A percentile compares a stretch with the other conserved stretches of the same genome.
phyloP scores from a whole-genome alignment of 2,329 filamentous ascomycete genomes.

The Botrytis elliptica region DNA sequence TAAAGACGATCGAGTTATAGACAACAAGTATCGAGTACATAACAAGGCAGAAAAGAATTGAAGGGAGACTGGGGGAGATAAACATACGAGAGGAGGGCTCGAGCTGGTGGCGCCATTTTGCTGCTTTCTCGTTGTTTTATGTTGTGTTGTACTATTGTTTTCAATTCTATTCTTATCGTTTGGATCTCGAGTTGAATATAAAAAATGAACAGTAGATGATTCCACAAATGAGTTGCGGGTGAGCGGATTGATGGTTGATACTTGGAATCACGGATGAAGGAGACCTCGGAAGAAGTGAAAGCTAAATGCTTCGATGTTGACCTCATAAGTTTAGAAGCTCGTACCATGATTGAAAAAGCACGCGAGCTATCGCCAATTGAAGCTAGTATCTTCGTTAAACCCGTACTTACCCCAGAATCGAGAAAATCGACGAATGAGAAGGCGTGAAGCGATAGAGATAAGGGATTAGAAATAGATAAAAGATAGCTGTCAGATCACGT shows the following conservation, averaged over 20 bases:
- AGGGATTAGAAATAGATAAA: background rate
- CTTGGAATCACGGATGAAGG: background rate
- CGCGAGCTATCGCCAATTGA: conserved; percentile 9
- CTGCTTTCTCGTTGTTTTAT: background rate
- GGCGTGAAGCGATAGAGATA: background rate
- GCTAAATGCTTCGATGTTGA: background rate
- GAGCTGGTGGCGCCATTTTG: conserved; percentile 19
- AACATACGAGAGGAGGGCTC: conserved; percentile 21
- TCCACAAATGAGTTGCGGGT: background rate
- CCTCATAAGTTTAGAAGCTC: background rate
- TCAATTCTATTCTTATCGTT: background rate
- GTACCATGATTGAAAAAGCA: conserved; percentile 9
- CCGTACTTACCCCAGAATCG: background rate
- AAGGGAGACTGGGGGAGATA: background rate
- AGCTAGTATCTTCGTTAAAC: background rate
- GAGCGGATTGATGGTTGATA: background rate
- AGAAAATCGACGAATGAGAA: background rate
- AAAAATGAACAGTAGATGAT: too few species aligned
- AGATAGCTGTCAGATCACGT: background rate
- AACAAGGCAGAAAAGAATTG: background rate
- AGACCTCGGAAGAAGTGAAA: background rate
- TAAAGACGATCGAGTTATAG: background rate
- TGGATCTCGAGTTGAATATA: background rate
- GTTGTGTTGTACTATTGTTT: background rate
- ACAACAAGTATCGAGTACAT: background rate